Base-by-base conservation (phyloP, 176 grass and related monocot genomes). In the Bolboschoenus planiculmis region DNA sequence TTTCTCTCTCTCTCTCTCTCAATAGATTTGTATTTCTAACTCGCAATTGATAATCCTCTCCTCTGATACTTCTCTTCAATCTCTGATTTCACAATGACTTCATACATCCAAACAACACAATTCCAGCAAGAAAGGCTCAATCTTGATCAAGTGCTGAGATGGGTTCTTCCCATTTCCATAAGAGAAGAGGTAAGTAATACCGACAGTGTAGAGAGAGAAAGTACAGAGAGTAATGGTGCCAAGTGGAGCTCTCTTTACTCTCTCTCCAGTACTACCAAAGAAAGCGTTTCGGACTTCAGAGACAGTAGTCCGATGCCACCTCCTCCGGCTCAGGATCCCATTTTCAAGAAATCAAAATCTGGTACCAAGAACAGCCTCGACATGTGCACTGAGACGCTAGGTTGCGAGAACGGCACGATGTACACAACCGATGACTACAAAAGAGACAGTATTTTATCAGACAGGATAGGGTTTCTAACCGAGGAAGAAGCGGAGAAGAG, bases 361-460 rank as follows among this genome's bases (percentile, higher is more conserved):
- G 65, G 80, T n/a, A 65, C 50, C 79, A 85, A 71, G 82, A 82
- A 86, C 63, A 93, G 86, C 89, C 87, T 90, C 16, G 91, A 91
- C 35, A 71, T 63, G 81, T 97, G 87, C 81, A 97, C 94, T 24
- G 94, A 97, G 89, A 87, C 78, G 16, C 85, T 97, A 67, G 94
- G 94, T 30, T 97, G 89, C 63, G 94, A 97, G 83, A 97, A 80
- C 42, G 94, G 94, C 68, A 85, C 80, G 31, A 40, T 90, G 29
- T 92, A 97, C 40, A 48, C 56, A 4, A 15, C 24, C 1, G 78
- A 78, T 35, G 79, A 86, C 18, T 81, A 83, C 50, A 86, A 79
- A 14, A 42, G 59, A 24, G 85, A 87, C 26, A 4, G 57, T 21
- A 30, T 80, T 23, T 50, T 65, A n/a, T 56, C 16, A 37, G 60